These are phyloP conservation scores for Nakazawaea populi DNA, from an alignment of 805 yeast species.

Conservation along the genomic window DNA sequence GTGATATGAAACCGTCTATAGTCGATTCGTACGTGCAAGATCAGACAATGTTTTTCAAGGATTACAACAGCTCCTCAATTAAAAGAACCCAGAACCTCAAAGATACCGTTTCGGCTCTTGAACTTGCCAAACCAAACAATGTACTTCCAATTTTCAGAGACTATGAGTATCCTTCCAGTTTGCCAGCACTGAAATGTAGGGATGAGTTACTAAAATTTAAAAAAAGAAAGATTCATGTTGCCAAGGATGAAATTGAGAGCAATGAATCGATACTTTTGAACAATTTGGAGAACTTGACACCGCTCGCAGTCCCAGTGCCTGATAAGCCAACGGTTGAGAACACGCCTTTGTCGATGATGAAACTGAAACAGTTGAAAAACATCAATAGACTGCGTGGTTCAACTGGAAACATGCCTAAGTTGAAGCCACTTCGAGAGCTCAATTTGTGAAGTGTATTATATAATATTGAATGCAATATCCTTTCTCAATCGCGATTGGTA, in stretches of 20 bases:
- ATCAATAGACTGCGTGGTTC: neutral
- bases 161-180: neutral
- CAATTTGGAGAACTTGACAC: slow-evolving; percentile 3
- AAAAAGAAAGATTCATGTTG: neutral
- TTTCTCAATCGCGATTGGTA: too few relatives aligned
- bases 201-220: neutral
- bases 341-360: slow-evolving; percentile 5
- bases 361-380: neutral
- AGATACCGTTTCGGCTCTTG: neutral
- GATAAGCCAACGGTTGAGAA: slow-evolving; percentile 6
- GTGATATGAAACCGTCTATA: slow-evolving; percentile 1
- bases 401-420: neutral
- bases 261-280: neutral
- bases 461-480: neutral
- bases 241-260: neutral
- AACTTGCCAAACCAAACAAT: neutral
- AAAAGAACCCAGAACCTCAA: neutral
- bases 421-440: slow-evolving; percentile 1
- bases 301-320: slow-evolving; percentile 6
- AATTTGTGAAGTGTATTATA: neutral
- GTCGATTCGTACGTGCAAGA: neutral
- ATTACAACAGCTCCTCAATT: neutral
- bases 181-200: neutral
- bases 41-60: neutral
- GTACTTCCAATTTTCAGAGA: neutral